Base-by-base conservation (phyloP, 768 basidiomycete genomes). In the Pleurotus citrinopileatus region DNA sequence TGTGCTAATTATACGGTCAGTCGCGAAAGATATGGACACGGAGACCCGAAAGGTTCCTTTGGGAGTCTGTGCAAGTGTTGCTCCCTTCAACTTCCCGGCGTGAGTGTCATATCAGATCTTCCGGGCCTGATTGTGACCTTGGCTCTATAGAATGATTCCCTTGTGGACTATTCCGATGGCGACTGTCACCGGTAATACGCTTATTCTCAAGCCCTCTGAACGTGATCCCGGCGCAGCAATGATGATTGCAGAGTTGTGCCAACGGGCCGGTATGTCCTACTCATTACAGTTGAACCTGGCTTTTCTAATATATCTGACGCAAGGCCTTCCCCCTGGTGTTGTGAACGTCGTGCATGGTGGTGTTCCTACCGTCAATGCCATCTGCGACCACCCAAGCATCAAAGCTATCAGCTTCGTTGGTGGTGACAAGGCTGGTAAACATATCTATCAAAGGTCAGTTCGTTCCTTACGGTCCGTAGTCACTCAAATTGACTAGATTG, bases 351-450 rank as follows among this genome's bases (percentile, higher is more conserved):
- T 98, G 12, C 95, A 99, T 62, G 96, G 96, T 15, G 85, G 87
- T 6, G 84, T 88, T 25, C 83, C 87, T 1, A 94, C 93, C 2
- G 96, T 99, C 43, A 96, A 98, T 61, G 81, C 87, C 10, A 94
- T 99, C 48, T 98, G 94, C 66, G 94, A 98, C 65, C 83, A 94
- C 64, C 88, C 94, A 3, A 72, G 78, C 2, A 93, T 99, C 74
- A 94, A 84, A 65, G 96, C 96, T 3, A 94, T 98, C 64, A 93
- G 91, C 58, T 98, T 99, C 63, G 96, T 99, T 6, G 96, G 96
- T 13, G 92, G 93, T 23, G 92, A 99, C 67, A 79, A 79, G 23
- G 96, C 96, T 3, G 96, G 96, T 28, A 87, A 84, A 60, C 93
- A 98, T 61, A 99, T 99, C 56, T 98, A 93, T 62, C 83, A 95